These are phyloP conservation scores for Suillus discolor DNA, from an alignment of 768 basidiomycete genomes.

Conservation along the genomic window DNA sequence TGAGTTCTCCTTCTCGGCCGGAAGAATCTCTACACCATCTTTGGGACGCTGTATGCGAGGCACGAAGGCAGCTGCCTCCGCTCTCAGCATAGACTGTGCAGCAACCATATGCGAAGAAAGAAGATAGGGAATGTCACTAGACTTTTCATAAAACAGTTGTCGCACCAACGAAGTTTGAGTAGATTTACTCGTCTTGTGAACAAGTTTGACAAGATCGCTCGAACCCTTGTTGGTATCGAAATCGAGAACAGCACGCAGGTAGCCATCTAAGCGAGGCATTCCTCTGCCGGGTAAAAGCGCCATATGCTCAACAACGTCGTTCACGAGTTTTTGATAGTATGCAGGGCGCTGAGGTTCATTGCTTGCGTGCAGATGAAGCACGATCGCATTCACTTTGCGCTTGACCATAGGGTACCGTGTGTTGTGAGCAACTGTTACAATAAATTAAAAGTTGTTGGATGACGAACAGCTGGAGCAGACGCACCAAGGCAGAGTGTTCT, in stretches of 20 bases:
- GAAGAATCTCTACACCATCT: neutral
- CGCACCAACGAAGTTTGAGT: constrained; percentile 16
- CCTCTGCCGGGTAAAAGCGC: neutral
- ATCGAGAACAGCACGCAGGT: constrained; percentile 16
- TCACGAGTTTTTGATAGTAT: constrained; percentile 1
- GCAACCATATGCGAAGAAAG: constrained; percentile 21
- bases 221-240: constrained; percentile 15
- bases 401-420: neutral
- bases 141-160: constrained; percentile 30
- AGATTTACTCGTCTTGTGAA: constrained; percentile 19
- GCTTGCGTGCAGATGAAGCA: too few species aligned
- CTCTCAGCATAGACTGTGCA: constrained; percentile 18
- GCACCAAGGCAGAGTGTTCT: constrained; percentile 49
- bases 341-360: neutral
- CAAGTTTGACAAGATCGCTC: constrained; percentile 25
- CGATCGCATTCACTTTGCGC: neutral
- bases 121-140: constrained; percentile 33
- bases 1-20: neutral
- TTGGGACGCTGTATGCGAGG: constrained; percentile 8
- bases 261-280: constrained; percentile 2
- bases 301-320: neutral
- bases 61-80: constrained; percentile 21
- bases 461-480: constrained; percentile 19
- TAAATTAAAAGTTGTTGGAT: neutral
- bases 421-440: neutral